Evolutionary conservation across 495 filamentous ascomycete species (phyloP).

Genomic region (Xylaria nigripes): DNA sequence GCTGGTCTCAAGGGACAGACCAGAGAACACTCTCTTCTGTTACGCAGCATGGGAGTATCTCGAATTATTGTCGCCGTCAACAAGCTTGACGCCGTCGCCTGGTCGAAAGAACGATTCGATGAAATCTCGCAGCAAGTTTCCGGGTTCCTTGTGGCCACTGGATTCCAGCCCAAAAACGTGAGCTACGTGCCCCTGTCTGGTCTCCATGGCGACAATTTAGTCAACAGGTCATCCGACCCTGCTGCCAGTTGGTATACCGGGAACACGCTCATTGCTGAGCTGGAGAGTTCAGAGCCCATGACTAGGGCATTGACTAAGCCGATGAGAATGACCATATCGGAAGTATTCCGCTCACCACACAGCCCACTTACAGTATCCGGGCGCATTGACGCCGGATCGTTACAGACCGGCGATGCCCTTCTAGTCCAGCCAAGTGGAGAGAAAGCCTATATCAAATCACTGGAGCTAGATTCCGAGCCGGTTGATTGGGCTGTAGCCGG

Average conservation of each 20-base stretch:
- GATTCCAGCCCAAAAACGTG: constrained; percentile 71
- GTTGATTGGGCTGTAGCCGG: constrained; percentile 93
- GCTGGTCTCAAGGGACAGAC: constrained; percentile 91
- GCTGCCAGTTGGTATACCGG: constrained; percentile 71
- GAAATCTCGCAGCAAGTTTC: constrained; percentile 79
- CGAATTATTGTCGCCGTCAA: constrained; percentile 85
- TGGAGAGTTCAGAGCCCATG: constrained; percentile 70
- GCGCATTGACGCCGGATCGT: constrained; percentile 71
- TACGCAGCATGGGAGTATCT: constrained; percentile 86
- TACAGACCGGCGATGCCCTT: constrained; percentile 77
- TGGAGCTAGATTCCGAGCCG: constrained; percentile 64
- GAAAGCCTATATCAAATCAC: constrained; percentile 64
- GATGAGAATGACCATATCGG: constrained; percentile 72
- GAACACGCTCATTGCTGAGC: constrained; percentile 66
- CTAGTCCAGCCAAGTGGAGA: constrained; percentile 72
- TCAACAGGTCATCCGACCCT: constrained; percentile 47
- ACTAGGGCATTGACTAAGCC: constrained; percentile 67
- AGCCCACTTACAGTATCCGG: constrained; percentile 77
- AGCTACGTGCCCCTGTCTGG: constrained; percentile 85
- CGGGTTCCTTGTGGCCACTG: constrained; percentile 71
- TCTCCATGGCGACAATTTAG: constrained; percentile 78
- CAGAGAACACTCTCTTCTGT: constrained; percentile 81
- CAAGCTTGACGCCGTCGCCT: constrained; percentile 80
- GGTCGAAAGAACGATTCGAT: constrained; percentile 71
- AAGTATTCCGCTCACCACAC: constrained; percentile 59